These are phyloP conservation scores for Paramarasmius palmivorus DNA, from an alignment of 1,284 basidiomycete genomes.

Conservation along the genomic window DNA sequence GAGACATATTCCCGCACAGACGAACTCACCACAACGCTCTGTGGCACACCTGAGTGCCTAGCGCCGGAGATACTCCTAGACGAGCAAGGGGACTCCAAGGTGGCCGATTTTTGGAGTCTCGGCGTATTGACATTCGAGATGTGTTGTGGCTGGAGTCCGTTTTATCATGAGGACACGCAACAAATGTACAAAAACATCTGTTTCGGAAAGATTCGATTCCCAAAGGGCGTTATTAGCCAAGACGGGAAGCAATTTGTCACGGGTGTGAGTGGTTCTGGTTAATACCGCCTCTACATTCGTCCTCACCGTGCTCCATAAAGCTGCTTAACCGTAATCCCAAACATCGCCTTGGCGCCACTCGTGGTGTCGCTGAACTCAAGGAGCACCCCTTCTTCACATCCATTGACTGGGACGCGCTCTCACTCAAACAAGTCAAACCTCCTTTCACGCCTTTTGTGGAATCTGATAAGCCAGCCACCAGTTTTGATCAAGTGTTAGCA, in stretches of 20 bases:
- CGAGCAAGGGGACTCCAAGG: slow-evolving; percentile 97
- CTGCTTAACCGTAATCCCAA: slow-evolving; percentile 97
- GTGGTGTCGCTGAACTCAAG: slow-evolving; percentile 93
- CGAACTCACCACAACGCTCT: slow-evolving; percentile 97
- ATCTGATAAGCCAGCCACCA: slow-evolving; percentile 95
- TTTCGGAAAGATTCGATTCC: slow-evolving; percentile 98
- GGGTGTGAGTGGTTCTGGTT: slow-evolving; percentile 85
- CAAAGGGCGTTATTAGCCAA: slow-evolving; percentile 94
- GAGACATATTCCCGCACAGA: slow-evolving; percentile 94
- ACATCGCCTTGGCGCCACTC: slow-evolving; percentile 89
- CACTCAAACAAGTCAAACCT: slow-evolving; percentile 90
- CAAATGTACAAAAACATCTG: slow-evolving; percentile 99
- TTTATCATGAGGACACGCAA: slow-evolving; percentile 99
- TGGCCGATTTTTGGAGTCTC: slow-evolving; percentile 98
- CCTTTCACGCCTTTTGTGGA: slow-evolving; percentile 99
- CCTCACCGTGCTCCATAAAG: no score
- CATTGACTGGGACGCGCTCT: slow-evolving; percentile 90
- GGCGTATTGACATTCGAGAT: slow-evolving; percentile 94
- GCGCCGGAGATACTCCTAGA: slow-evolving; percentile 99
- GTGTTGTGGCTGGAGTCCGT: slow-evolving; percentile 99
- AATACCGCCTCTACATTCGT: not conserved
- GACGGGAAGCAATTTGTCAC: slow-evolving; percentile 99
- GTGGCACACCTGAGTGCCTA: slow-evolving; percentile 96
- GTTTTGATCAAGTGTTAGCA: slow-evolving; percentile 99
- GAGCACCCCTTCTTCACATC: slow-evolving; percentile 93